A percentile compares a stretch with the other conserved stretches of the same genome.
Conservation (phyloP, 257 asterid genomes). For the Solanum dulcamara region DNA sequence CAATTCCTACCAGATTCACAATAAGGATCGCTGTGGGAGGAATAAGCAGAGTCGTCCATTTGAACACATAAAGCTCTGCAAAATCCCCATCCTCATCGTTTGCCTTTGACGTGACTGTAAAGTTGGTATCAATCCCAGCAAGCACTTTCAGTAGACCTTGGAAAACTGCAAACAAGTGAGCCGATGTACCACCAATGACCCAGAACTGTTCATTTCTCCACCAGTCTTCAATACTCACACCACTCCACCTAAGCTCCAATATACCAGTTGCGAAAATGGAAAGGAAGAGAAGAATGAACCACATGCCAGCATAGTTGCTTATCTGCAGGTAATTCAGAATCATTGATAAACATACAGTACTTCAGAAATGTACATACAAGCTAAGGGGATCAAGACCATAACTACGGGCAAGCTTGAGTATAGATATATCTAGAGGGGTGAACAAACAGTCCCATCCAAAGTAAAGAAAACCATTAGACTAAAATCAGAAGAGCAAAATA, state of each 20-base stretch:
- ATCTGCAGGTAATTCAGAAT: slow-evolving; percentile 36
- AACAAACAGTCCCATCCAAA: not conserved
- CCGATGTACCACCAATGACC: slow-evolving; percentile 96
- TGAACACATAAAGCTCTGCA: slow-evolving; percentile 70
- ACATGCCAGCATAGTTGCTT: slow-evolving; percentile 81
- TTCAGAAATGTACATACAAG: not conserved
- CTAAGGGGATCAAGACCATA: not conserved
- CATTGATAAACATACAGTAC: not conserved
- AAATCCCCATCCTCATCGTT: slow-evolving; percentile 73
- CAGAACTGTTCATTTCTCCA: slow-evolving; percentile 97
- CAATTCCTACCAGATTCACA: slow-evolving; percentile 71
- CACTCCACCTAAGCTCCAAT: slow-evolving; percentile 86
- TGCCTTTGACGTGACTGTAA: slow-evolving; percentile 85
- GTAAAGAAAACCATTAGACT: not conserved
- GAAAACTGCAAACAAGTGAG: slow-evolving; percentile 88
- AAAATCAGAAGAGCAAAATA: not conserved
- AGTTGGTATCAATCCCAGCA: slow-evolving; percentile 83
- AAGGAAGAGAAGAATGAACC: slow-evolving; percentile 72
- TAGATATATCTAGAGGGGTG: not conserved
- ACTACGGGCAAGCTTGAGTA: not conserved
- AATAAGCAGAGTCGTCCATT: slow-evolving; percentile 78
- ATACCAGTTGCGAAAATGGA: slow-evolving; percentile 78
- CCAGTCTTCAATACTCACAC: slow-evolving; percentile 81
- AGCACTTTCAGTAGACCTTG: slow-evolving; percentile 87
- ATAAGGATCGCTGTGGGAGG: slow-evolving; percentile 86